Evolutionary conservation across 345 rosid species (phyloP), one percentile per base, ranked within the genome.

Genomic region (Noccaea bulbosa): DNA sequence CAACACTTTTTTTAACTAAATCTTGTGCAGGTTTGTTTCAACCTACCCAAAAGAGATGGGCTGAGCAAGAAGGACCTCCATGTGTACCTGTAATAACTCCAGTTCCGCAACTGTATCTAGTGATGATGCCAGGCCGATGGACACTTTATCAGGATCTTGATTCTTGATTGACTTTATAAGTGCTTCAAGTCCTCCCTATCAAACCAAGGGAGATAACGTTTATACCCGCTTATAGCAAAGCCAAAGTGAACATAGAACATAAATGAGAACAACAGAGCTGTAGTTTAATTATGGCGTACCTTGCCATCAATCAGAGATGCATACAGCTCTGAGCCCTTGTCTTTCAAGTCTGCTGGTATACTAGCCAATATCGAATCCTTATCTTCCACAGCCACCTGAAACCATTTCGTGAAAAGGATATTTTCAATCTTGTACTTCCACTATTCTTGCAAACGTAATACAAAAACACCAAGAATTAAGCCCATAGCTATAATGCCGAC

Each of bases 21-120:
- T 38, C 11, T 58, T 53, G 10, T 32, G 46, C 39, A 46, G 10
- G 10, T 43, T 51, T 20, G 16, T 34, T 41, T 57, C 57, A 53
- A 41, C 24, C 4, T 8, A 47, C 5, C 7, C 35, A 17, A 2
- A 63, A 16, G 53, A 58, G 35, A n/a, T n/a, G n/a, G n/a, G n/a
- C n/a, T n/a, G n/a, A n/a, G n/a, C n/a, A n/a, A n/a, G n/a, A n/a
- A n/a, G n/a, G n/a, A n/a, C n/a, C n/a, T n/a, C n/a, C n/a, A n/a
- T n/a, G n/a, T n/a, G n/a, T 79, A 87, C 98, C 84, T 91, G 98
- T 80, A 93, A 82, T 81, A 91, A 79, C 83, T 91, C 97, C 44
- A 93, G 56, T 58, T 93, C 88, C 4, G 97, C 97, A 83, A 93
- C 83, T 27, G 88, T 83, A 70, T 91, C 94, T 59, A 89, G 76